Evolutionary conservation across 768 basidiomycete species (phyloP).

Genomic region (Lentinula sp.): DNA sequence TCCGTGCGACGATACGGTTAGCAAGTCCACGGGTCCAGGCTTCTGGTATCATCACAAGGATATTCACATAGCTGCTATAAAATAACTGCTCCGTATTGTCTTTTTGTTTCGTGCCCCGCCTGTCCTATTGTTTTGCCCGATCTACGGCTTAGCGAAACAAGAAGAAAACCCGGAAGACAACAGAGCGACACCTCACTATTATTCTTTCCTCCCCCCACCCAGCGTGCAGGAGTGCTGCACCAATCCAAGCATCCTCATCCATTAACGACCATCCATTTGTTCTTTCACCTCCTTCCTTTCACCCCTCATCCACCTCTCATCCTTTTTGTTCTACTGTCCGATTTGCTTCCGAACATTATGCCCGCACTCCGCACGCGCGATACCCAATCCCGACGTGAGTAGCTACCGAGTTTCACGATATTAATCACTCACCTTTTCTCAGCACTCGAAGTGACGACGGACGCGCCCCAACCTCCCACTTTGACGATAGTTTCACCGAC

Average conservation of each 20-base stretch:
- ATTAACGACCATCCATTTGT: constrained; percentile 14
- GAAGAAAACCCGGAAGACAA: constrained; percentile 36
- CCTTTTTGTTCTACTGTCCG: constrained; percentile 16
- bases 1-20: background rate
- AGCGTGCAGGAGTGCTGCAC: constrained; percentile 28
- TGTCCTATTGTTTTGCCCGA: constrained; percentile 56
- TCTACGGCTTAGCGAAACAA: constrained; percentile 37
- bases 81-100: constrained; percentile 51
- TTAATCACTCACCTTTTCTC: constrained; percentile 14
- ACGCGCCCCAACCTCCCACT: constrained; percentile 48
- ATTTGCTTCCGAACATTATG: constrained; percentile 43
- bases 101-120: constrained; percentile 53
- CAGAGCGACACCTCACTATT: constrained; percentile 43
- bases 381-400: constrained; percentile 49
- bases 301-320: constrained; percentile 14
- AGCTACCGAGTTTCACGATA: background rate
- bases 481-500: constrained; percentile 63
- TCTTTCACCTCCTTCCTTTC: constrained; percentile 21
- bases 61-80: constrained; percentile 38
- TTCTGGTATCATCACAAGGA: constrained; percentile 30
- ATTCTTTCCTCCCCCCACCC: constrained; percentile 29
- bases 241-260: constrained; percentile 24
- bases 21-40: constrained; percentile 24
- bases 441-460: constrained; percentile 77
- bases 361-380: constrained; percentile 77